Conservation (phyloP, 2,329 filamentous ascomycete genomes). For the Berkeleyomyces rouxiae region DNA sequence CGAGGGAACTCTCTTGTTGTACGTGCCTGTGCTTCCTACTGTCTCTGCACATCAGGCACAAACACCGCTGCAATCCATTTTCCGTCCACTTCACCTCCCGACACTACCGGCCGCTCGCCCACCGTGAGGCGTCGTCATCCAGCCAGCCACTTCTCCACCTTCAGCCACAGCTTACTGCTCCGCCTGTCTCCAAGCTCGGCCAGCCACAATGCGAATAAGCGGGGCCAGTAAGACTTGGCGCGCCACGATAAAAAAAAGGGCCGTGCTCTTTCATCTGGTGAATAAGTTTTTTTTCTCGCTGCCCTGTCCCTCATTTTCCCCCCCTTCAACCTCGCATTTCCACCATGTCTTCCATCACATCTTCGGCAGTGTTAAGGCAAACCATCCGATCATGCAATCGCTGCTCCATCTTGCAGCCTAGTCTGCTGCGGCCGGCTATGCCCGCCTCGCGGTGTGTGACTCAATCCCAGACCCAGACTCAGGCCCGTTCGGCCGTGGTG, state of each 20-base stretch:
- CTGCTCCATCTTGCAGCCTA: constrained; percentile 22
- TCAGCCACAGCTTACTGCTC: background rate
- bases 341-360: constrained; percentile 47
- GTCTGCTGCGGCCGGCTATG: constrained; percentile 16
- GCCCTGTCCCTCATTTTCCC: constrained; percentile 1
- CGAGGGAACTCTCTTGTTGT: no score
- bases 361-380: constrained; percentile 52
- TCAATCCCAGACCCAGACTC: background rate
- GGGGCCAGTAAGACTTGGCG: background rate
- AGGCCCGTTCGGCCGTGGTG: background rate
- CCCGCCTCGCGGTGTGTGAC: background rate
- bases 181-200: background rate
- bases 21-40: no score
- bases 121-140: background rate
- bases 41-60: no score
- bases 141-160: background rate
- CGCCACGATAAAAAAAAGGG: constrained; percentile 5
- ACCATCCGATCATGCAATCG: constrained; percentile 41
- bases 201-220: constrained; percentile 7
- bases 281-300: constrained; percentile 9
- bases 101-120: background rate
- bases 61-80: no score
- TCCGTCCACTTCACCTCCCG: no score
- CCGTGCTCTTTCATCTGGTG: constrained; percentile 9
- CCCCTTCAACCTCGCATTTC: constrained; percentile 1